Evolutionary conservation across 306 rosid genomes (phyloP).

Genomic region (Acmispon strigosus): DNA sequence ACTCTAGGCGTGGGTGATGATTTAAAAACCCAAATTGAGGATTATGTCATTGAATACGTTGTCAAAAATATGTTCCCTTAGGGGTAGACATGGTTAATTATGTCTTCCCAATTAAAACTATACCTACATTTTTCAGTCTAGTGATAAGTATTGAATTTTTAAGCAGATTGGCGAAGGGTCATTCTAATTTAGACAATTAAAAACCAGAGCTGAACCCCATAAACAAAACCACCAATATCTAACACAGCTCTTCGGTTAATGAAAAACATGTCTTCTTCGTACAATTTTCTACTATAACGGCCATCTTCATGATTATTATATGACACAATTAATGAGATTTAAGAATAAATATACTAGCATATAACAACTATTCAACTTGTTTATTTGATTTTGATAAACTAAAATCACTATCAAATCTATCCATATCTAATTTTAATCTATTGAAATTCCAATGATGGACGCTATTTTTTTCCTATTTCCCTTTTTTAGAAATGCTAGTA

Average conservation of each 20-base stretch:
- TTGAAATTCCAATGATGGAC: background rate
- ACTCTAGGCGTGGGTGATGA: slow-evolving; percentile 17
- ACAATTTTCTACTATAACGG: background rate
- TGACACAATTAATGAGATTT: background rate
- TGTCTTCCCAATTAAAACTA: background rate
- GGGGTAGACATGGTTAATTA: slow-evolving; percentile 22
- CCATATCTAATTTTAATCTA: background rate
- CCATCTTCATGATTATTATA: background rate
- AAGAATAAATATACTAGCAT: background rate
- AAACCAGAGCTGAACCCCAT: background rate
- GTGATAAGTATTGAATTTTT: slow-evolving; percentile 9
- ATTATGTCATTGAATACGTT: background rate
- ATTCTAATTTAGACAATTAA: background rate
- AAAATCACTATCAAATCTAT: background rate
- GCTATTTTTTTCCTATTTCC: background rate
- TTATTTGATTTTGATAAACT: background rate
- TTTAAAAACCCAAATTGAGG: background rate
- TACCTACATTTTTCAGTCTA: too few relatives aligned
- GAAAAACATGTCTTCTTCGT: background rate
- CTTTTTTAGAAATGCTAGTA: too few relatives aligned
- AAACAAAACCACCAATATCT: slow-evolving; percentile 1
- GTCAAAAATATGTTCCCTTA: slow-evolving; percentile 24
- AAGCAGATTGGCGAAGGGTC: slow-evolving; percentile 4
- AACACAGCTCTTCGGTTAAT: slow-evolving; percentile 1
- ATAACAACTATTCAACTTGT: background rate